A percentile compares a stretch with the other conserved stretches of the same genome.
Conservation (phyloP, 2,329 filamentous ascomycete genomes). For the Diaporthe sp. region DNA sequence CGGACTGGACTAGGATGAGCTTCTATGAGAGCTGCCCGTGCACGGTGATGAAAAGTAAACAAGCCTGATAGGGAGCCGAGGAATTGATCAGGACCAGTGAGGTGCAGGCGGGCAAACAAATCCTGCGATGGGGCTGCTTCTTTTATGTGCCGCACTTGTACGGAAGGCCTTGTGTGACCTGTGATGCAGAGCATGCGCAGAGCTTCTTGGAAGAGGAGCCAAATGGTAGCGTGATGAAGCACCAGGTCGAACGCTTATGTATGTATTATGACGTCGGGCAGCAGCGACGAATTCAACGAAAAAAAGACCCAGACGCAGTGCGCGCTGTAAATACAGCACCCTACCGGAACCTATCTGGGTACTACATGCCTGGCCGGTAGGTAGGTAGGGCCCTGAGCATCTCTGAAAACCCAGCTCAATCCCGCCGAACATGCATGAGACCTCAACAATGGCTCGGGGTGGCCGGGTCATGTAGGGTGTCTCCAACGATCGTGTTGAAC, state of each 20-base stretch:
- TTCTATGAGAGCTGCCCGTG: not conserved
- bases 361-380: not conserved
- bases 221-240: conserved; percentile 16
- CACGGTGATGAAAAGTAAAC: not conserved
- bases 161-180: conserved; percentile 1
- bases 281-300: conserved; percentile 38
- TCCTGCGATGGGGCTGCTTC: conserved; percentile 42
- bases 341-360: not conserved
- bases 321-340: conserved; percentile 1
- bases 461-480: not conserved
- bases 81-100: not conserved
- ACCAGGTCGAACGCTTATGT: not conserved
- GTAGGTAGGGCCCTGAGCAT: not conserved
- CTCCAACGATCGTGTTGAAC: not conserved
- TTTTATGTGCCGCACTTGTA: conserved; percentile 18
- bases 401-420: conserved; percentile 18
- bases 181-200: conserved; percentile 25
- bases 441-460: conserved; percentile 9
- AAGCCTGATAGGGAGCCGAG: not conserved
- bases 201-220: conserved; percentile 5
- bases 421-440: not conserved
- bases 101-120: conserved; percentile 40
- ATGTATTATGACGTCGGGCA: conserved; percentile 40
- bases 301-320: conserved; percentile 22
- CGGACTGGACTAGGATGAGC: not conserved